A percentile compares a stretch with the other conserved stretches of the same genome.
Conservation (phyloP, 306 rosid genomes). For the Pachyrhizus erosus region DNA sequence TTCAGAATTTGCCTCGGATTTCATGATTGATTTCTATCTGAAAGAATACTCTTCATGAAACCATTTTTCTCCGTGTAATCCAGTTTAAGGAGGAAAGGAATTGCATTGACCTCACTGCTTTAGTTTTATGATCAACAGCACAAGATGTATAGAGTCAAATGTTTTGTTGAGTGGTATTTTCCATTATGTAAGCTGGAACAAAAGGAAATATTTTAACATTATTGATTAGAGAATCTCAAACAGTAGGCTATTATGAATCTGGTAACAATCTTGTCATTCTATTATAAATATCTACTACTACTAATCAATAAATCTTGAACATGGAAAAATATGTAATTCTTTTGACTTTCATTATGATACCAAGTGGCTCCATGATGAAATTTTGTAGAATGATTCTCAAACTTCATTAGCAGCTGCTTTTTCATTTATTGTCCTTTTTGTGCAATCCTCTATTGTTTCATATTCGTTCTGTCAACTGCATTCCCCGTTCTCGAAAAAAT, state of each 20-base stretch:
- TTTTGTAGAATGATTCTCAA: conserved; percentile 38
- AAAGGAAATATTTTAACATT: not conserved
- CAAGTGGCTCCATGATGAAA: conserved; percentile 8
- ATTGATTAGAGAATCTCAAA: not conserved
- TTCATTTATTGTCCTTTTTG: conserved; percentile 25
- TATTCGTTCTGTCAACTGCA: conserved; percentile 38
- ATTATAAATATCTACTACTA: conserved; percentile 1
- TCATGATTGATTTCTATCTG: no score
- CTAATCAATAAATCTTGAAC: not conserved
- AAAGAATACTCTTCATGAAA: no score
- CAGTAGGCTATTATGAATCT: not conserved
- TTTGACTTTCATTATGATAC: conserved; percentile 14
- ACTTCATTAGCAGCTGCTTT: conserved; percentile 6
- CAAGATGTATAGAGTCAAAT: not conserved
- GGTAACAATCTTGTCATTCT: not conserved
- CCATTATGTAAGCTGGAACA: not conserved
- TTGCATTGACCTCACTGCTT: no score
- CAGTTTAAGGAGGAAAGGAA: no score
- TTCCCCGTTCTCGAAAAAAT: not conserved
- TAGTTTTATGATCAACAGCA: not conserved
- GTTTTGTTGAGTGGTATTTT: not conserved
- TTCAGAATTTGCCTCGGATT: no score
- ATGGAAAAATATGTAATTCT: conserved; percentile 9
- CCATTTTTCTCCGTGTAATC: no score
- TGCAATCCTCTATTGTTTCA: conserved; percentile 35